Evolutionary conservation across 78 protist genomes (phyloP).

Genomic region (Speleostelium caveatum): DNA sequence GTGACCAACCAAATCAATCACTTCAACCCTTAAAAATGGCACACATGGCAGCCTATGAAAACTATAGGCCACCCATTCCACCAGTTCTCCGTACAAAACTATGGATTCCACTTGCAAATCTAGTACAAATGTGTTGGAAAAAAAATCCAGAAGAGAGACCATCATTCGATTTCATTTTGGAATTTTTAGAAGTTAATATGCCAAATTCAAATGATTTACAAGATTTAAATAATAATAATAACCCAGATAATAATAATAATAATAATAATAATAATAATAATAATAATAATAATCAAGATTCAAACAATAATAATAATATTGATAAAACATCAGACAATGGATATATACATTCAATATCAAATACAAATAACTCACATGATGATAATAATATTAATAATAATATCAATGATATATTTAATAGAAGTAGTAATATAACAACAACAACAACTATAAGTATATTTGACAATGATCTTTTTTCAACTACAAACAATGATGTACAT

Average conservation of each 20-base stretch:
- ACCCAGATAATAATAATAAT: neutral
- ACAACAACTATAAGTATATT: neutral
- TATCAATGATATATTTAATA: slow-evolving; percentile 1
- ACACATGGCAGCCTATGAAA: slow-evolving; percentile 64
- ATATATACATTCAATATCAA: neutral
- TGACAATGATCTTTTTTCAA: neutral
- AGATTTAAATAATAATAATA: neutral
- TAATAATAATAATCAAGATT: neutral
- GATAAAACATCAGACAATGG: no score
- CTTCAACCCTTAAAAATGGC: slow-evolving; percentile 73
- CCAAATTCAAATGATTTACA: neutral
- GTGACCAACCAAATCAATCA: slow-evolving; percentile 59
- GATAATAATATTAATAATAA: neutral
- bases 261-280: neutral
- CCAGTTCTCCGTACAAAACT: neutral
- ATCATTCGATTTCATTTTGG: slow-evolving; percentile 52
- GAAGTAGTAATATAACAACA: neutral
- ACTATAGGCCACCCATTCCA: slow-evolving; percentile 69
- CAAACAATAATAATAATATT: neutral
- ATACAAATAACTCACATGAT: neutral
- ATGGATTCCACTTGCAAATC: slow-evolving; percentile 32
- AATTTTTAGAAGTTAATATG: slow-evolving; percentile 45
- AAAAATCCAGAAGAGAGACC: slow-evolving; percentile 57
- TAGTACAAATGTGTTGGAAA: slow-evolving; percentile 70
- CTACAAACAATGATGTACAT: neutral